These are phyloP conservation scores for Penicillium verrucosum DNA, from an alignment of 2,329 filamentous ascomycete genomes.

Conservation along the genomic window DNA sequence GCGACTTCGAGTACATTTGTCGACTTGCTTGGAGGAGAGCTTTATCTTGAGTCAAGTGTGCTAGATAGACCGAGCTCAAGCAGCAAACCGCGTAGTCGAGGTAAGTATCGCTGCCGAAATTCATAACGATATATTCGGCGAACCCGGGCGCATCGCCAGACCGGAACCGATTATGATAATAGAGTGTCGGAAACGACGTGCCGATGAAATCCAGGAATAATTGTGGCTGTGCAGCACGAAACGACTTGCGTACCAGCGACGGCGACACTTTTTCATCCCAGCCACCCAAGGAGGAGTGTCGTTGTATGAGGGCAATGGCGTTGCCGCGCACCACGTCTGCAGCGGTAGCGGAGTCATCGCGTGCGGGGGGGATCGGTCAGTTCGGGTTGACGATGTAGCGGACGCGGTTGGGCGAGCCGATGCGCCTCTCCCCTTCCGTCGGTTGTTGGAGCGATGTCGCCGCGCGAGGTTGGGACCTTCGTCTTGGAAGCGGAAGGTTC, in stretches of 20 bases:
- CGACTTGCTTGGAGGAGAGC: slow-evolving; percentile 24
- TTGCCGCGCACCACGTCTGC: slow-evolving; percentile 22
- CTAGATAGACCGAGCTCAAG: slow-evolving; percentile 27
- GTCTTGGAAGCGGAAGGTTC: slow-evolving; percentile 39
- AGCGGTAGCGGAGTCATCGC: slow-evolving; percentile 5
- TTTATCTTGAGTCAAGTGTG: slow-evolving; percentile 24
- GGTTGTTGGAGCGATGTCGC: slow-evolving; percentile 22
- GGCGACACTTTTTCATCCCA: slow-evolving; percentile 23
- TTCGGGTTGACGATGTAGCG: slow-evolving; percentile 1
- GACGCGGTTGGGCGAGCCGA: slow-evolving; percentile 4
- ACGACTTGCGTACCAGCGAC: slow-evolving; percentile 22
- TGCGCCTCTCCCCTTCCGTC: slow-evolving; percentile 5
- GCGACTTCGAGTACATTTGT: slow-evolving; percentile 32
- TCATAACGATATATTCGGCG: slow-evolving; percentile 22
- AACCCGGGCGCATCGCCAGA: slow-evolving; percentile 22
- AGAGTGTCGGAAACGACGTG: slow-evolving; percentile 29
- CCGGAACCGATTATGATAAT: slow-evolving; percentile 29
- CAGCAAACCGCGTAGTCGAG: slow-evolving; percentile 28
- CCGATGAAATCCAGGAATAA: slow-evolving; percentile 27
- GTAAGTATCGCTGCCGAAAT: slow-evolving; percentile 23
- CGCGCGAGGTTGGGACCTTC: slow-evolving; percentile 36
- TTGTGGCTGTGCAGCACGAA: slow-evolving; percentile 22
- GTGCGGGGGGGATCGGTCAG: not conserved
- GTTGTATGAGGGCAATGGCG: slow-evolving; percentile 27
- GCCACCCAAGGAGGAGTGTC: slow-evolving; percentile 14